A percentile compares a stretch with the other conserved stretches of the same genome.
Conservation (phyloP, 2,329 filamentous ascomycete genomes). For the Leptographium lundbergii region DNA sequence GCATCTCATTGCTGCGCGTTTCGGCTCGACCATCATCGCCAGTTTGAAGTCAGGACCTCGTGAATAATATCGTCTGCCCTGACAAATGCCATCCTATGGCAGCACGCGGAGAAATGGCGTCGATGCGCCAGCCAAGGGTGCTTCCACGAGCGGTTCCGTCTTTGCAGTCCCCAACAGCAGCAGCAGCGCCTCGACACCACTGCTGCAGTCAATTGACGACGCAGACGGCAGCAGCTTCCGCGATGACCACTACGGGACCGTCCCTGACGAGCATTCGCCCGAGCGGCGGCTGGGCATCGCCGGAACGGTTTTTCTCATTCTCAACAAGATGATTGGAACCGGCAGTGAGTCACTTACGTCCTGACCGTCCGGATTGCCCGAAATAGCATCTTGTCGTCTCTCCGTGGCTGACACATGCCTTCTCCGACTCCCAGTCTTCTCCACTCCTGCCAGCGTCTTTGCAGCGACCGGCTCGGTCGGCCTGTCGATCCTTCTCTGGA, state of each 20-base stretch:
- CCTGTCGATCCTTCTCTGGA: conserved; percentile 39
- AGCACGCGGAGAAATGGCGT: not conserved
- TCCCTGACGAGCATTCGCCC: not conserved
- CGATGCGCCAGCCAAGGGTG: not conserved
- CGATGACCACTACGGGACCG: not conserved
- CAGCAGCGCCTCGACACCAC: not conserved
- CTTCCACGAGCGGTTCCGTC: not conserved
- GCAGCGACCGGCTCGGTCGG: conserved; percentile 40
- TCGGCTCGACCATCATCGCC: not conserved
- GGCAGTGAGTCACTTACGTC: conserved; percentile 12
- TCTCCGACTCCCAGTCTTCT: conserved; percentile 26
- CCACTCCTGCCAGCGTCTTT: conserved; percentile 42
- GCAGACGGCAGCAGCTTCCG: not conserved
- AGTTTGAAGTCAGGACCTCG: too few relatives aligned
- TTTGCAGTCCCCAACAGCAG: not conserved
- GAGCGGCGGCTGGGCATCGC: conserved; percentile 21
- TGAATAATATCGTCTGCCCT: not conserved
- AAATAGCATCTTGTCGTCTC: not conserved
- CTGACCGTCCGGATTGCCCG: too few relatives aligned
- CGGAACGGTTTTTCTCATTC: conserved; percentile 23
- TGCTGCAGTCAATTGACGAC: not conserved
- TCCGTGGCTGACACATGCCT: not conserved
- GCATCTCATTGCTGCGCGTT: not conserved
- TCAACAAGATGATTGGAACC: conserved; percentile 26
- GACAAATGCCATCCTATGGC: not conserved